phyloP scores from a whole-genome alignment of 257 asterid species.

The Nicotiana attenuata region DNA sequence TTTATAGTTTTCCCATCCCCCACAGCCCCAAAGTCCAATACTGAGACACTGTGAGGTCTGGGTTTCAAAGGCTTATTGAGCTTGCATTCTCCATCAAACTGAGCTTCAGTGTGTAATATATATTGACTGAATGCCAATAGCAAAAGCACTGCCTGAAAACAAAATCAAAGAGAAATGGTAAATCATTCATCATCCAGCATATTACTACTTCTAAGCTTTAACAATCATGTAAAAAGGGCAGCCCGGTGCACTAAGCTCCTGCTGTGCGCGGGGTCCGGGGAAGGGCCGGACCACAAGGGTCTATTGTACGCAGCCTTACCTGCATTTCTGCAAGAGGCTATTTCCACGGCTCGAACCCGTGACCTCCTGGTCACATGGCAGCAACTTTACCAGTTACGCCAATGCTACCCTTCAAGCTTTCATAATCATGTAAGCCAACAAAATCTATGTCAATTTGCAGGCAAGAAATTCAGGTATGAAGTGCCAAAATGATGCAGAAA shows the following conservation, averaged over 20 bases:
- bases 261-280: too few relatives aligned
- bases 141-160: constrained; percentile 59
- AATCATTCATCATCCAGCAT: background rate
- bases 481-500: background rate
- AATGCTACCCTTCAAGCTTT: too few relatives aligned
- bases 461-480: background rate
- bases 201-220: background rate
- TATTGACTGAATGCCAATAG: constrained; percentile 40
- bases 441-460: background rate
- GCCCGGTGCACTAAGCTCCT: too few relatives aligned
- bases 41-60: constrained; percentile 96
- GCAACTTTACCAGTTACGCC: too few relatives aligned
- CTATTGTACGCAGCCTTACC: too few relatives aligned
- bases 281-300: too few relatives aligned
- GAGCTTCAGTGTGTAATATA: constrained; percentile 16
- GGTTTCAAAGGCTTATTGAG: constrained; percentile 65
- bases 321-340: too few relatives aligned
- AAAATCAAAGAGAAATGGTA: constrained; percentile 13
- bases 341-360: too few relatives aligned
- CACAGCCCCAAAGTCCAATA: constrained; percentile 86
- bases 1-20: constrained; percentile 89
- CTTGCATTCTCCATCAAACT: constrained; percentile 62
- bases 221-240: too few relatives aligned
- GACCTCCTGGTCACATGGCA: too few relatives aligned
- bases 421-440: background rate